Evolutionary conservation across 306 rosid genomes (phyloP).

Genomic region (Corylus heterophylla): DNA sequence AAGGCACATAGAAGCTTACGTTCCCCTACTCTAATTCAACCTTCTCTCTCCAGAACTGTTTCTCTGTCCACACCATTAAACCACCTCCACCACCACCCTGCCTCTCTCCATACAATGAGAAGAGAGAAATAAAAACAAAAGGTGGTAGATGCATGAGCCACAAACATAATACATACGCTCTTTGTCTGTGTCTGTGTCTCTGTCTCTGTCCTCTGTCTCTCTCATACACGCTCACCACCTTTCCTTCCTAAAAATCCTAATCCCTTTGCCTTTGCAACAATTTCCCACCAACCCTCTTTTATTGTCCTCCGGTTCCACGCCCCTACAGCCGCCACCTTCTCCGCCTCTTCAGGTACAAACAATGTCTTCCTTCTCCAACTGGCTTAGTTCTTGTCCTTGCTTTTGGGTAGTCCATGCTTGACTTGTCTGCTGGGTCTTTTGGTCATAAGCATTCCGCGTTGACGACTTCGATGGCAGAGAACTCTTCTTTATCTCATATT

Average conservation of each 20-base stretch:
- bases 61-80: slow-evolving; percentile 44
- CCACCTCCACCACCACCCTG: slow-evolving; percentile 45
- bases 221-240: slow-evolving; percentile 50
- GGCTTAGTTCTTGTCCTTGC: slow-evolving; percentile 18
- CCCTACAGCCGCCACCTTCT: slow-evolving; percentile 37
- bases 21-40: slow-evolving; percentile 28
- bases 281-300: slow-evolving; percentile 30
- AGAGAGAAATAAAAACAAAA: slow-evolving; percentile 50
- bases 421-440: slow-evolving; percentile 39
- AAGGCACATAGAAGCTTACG: slow-evolving; percentile 38
- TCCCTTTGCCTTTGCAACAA: slow-evolving; percentile 20
- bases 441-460: slow-evolving; percentile 53
- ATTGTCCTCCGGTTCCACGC: slow-evolving; percentile 23
- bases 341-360: slow-evolving; percentile 44
- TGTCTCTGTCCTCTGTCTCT: too few species aligned
- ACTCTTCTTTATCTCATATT: slow-evolving; percentile 22
- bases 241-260: slow-evolving; percentile 41
- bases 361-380: slow-evolving; percentile 31
- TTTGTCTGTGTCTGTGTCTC: slow-evolving; percentile 18
- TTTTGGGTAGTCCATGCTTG: slow-evolving; percentile 23
- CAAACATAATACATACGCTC: slow-evolving; percentile 42
- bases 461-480: slow-evolving; percentile 38
- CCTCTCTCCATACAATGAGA: slow-evolving; percentile 25
- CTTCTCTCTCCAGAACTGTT: slow-evolving; percentile 30
- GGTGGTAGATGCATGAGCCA: slow-evolving; percentile 95